These are phyloP conservation scores for Lepiota venenata DNA, from an alignment of 768 basidiomycete genomes.

Conservation along the genomic window DNA sequence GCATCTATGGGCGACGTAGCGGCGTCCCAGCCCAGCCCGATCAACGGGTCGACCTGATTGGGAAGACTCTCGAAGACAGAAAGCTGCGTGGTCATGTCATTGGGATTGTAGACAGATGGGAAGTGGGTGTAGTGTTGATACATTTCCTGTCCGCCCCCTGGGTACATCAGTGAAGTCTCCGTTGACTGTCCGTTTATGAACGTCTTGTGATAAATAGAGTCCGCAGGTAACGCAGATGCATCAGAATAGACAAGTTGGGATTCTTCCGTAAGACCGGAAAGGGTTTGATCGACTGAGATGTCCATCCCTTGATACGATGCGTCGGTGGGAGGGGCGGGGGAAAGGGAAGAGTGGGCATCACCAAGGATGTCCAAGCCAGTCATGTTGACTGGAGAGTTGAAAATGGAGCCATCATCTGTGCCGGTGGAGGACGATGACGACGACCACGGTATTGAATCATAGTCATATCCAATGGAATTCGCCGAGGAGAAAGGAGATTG, in stretches of 20 bases:
- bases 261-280: conserved; percentile 27
- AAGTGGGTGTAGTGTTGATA: conserved; percentile 22
- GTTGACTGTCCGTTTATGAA: conserved; percentile 10
- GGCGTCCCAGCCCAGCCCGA: conserved; percentile 28
- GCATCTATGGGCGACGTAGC: conserved; percentile 20
- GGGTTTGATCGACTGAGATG: conserved; percentile 27
- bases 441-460: conserved; percentile 23
- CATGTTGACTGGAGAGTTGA: conserved; percentile 16
- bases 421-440: conserved; percentile 29
- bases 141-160: conserved; percentile 4
- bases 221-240: conserved; percentile 14
- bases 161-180: conserved; percentile 4
- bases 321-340: conserved; percentile 25
- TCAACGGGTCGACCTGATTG: conserved; percentile 24
- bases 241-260: conserved; percentile 23
- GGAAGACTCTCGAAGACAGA: conserved; percentile 26
- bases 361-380: conserved; percentile 3
- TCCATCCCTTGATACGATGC: conserved; percentile 30
- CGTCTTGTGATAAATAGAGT: conserved; percentile 10
- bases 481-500: conserved; percentile 11
- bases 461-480: conserved; percentile 17
- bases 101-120: conserved; percentile 23
- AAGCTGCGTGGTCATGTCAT: conserved; percentile 29
- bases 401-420: conserved; percentile 26
- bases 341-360: conserved; percentile 19